Percentiles rank a stretch among this genome's conserved stretches.
These are phyloP conservation scores for Colletotrichum sp. DNA, from an alignment of 2,329 filamentous ascomycete species.

Conservation along the genomic window DNA sequence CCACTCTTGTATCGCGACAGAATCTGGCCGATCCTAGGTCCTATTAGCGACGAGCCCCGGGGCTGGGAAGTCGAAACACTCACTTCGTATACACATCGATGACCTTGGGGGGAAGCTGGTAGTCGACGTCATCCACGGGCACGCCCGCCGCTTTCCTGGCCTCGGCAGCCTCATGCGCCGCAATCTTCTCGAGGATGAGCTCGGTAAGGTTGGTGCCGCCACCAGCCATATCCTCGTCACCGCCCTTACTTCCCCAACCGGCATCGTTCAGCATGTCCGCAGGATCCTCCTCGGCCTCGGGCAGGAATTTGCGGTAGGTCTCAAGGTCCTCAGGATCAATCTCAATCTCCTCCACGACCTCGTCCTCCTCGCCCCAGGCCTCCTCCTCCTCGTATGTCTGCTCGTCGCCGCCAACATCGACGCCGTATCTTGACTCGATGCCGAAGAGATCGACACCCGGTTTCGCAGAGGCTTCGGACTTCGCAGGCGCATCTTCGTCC, in stretches of 20 bases:
- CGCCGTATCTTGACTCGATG: conserved; percentile 77
- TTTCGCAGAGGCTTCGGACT: conserved; percentile 43
- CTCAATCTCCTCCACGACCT: conserved; percentile 74
- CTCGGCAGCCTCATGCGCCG: conserved; percentile 80
- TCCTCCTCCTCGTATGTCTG: conserved; percentile 60
- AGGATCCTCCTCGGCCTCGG: conserved; percentile 72
- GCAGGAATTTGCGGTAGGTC: conserved; percentile 90
- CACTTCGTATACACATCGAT: conserved; percentile 93
- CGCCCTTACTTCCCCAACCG: conserved; percentile 55
- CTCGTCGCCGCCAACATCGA: conserved; percentile 53
- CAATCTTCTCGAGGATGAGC: conserved; percentile 93
- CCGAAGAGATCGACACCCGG: conserved; percentile 68
- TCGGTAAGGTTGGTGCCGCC: conserved; percentile 83
- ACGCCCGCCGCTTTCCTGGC: conserved; percentile 48
- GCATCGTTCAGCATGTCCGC: conserved; percentile 64
- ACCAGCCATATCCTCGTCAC: conserved; percentile 45
- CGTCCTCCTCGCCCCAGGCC: conserved; percentile 82
- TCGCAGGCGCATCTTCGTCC: conserved; percentile 71
- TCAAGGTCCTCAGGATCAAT: conserved; percentile 89
- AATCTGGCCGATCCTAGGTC: conserved; percentile 76
- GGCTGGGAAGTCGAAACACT: conserved; percentile 24
- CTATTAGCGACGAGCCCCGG: neutral
- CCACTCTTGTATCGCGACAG: conserved; percentile 93
- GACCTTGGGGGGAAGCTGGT: conserved; percentile 88
- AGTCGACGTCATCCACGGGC: conserved; percentile 79